phyloP scores from a whole-genome alignment of 345 rosid species.

The Camelina neglecta region DNA sequence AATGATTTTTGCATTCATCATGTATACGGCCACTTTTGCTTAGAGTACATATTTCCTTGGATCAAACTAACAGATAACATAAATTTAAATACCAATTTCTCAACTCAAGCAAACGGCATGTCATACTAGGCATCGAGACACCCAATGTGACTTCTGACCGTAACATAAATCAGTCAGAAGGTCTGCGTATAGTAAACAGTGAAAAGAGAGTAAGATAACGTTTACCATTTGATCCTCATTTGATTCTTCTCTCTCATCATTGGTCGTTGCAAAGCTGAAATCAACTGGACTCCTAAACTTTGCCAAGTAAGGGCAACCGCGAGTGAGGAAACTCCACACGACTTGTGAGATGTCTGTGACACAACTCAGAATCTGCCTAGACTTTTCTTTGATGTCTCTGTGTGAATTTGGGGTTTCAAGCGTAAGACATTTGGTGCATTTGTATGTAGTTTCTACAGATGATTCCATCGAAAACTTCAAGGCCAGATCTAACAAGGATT shows the following conservation, averaged over 20 bases:
- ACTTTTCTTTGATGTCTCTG: slow-evolving; percentile 45
- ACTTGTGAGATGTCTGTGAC: slow-evolving; percentile 39
- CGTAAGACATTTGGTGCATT: slow-evolving; percentile 55
- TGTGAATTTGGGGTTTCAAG: slow-evolving; percentile 26
- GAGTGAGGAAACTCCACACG: slow-evolving; percentile 58
- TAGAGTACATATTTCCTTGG: neutral
- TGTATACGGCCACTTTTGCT: neutral
- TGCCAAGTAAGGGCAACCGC: slow-evolving; percentile 51
- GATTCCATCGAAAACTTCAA: slow-evolving; percentile 28
- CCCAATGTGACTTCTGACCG: slow-evolving; percentile 41
- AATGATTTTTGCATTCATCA: neutral
- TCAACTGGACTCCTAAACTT: slow-evolving; percentile 50
- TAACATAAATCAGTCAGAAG: slow-evolving; percentile 55
- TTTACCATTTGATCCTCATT: slow-evolving; percentile 35
- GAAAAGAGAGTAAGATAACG: slow-evolving; percentile 59
- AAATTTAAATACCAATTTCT: neutral
- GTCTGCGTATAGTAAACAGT: slow-evolving; percentile 64
- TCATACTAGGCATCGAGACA: slow-evolving; percentile 13
- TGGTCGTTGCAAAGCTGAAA: slow-evolving; percentile 41
- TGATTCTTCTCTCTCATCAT: slow-evolving; percentile 28
- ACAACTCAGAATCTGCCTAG: slow-evolving; percentile 52
- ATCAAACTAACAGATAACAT: neutral
- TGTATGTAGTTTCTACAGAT: slow-evolving; percentile 27
- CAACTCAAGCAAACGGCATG: neutral
- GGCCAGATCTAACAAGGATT: slow-evolving; percentile 57